A percentile compares a stretch with the other conserved stretches of the same genome.
Conservation (phyloP, 2,329 filamentous ascomycete genomes). For the Aspergillus terreus region DNA sequence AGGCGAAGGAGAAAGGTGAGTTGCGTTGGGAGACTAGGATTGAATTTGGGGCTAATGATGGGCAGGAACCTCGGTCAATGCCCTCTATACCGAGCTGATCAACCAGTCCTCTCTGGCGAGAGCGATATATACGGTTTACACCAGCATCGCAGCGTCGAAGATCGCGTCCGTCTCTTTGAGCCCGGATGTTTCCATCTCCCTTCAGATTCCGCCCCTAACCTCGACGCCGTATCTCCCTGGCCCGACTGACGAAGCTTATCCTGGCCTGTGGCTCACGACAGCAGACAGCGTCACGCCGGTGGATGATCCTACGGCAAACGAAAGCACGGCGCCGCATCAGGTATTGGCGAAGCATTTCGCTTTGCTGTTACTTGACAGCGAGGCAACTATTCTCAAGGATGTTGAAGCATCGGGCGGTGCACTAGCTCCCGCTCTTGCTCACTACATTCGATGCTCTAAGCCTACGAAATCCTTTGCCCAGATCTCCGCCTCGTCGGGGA, state of each 20-base stretch:
- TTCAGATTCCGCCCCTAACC: constrained; percentile 59
- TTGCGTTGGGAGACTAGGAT: not conserved
- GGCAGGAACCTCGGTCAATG: constrained; percentile 32
- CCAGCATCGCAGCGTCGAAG: constrained; percentile 74
- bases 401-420: constrained; percentile 68
- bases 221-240: constrained; percentile 71
- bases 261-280: constrained; percentile 81
- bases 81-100: constrained; percentile 41
- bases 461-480: constrained; percentile 69
- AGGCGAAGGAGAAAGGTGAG: constrained; percentile 61
- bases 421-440: constrained; percentile 71
- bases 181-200: constrained; percentile 56
- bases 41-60: constrained; percentile 12
- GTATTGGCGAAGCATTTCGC: constrained; percentile 79
- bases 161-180: constrained; percentile 81
- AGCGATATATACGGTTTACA: constrained; percentile 77
- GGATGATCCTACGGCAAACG: constrained; percentile 57
- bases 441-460: constrained; percentile 59
- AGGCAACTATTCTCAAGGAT: constrained; percentile 70
- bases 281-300: constrained; percentile 73
- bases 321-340: constrained; percentile 53
- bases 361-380: constrained; percentile 77
- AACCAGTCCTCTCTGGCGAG: constrained; percentile 73
- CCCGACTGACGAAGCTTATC: constrained; percentile 64
- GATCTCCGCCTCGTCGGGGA: constrained; percentile 57